phyloP scores from a whole-genome alignment of 495 filamentous ascomycete species.

The Lasiosphaeris hirsuta region DNA sequence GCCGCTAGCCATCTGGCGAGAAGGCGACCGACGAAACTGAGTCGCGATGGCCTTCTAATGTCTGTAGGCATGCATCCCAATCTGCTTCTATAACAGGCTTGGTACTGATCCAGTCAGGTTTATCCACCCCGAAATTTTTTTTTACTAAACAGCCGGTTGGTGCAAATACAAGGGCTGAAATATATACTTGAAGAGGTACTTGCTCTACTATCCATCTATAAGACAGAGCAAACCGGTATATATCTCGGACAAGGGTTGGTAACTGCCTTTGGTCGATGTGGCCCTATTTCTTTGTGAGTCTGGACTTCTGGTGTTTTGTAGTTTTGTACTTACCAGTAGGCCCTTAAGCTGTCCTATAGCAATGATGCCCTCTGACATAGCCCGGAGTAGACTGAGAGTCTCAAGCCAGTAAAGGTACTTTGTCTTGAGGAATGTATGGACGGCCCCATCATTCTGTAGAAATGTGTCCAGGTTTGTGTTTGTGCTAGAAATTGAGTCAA shows the following conservation, averaged over 20 bases:
- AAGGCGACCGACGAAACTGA: no score
- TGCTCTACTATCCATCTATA: no score
- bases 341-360: constrained; percentile 20
- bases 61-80: constrained; percentile 11
- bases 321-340: constrained; percentile 18
- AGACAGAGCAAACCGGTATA: constrained; percentile 33
- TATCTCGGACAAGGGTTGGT: constrained; percentile 16
- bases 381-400: constrained; percentile 37
- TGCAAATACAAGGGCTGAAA: constrained; percentile 14
- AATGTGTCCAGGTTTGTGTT: constrained; percentile 13
- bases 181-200: constrained; percentile 18
- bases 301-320: background rate
- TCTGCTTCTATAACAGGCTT: constrained; percentile 10
- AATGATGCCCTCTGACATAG: constrained; percentile 23
- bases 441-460: no score
- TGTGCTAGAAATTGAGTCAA: constrained; percentile 8
- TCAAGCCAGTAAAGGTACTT: no score
- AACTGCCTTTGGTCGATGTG: no score
- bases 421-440: constrained; percentile 11
- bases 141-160: constrained; percentile 12
- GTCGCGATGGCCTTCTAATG: constrained; percentile 10
- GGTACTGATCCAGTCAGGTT: constrained; percentile 20
- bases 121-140: constrained; percentile 15
- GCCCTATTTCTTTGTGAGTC: background rate
- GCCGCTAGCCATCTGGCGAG: no score